Base-by-base conservation (phyloP, 2,329 filamentous ascomycete species). In the Atkinsonella hypoxylon region DNA sequence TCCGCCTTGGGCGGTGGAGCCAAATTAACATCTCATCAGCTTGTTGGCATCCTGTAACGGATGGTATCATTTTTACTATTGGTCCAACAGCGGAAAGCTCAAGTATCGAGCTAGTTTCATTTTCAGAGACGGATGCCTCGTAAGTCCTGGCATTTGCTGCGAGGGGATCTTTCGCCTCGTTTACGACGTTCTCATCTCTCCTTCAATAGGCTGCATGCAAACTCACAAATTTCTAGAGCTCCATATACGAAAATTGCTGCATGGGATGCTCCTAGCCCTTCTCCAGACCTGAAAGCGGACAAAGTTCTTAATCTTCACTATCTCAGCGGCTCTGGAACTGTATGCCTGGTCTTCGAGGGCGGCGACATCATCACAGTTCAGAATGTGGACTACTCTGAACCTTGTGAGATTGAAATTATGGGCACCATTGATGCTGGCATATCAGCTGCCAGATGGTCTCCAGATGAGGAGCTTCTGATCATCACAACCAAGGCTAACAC, bases 391-490 rank as follows among this genome's bases (percentile, higher is more conserved):
- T 58, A 58, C 26, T 61, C 58, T 45, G 58, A 55, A 20, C 81
- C 77, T 53, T 81, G 87, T 64, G 82, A 87, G 58, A 89, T 98
- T 58, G 93, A 97, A 67, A 97, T 98, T 58, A 82, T 97, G 56
- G 93, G 93, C 43, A 94, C 89, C 34, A 87, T 98, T 38, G 89
- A 96, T 68, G 86, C 85, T 52, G 93, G 91, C 22, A 95, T 98
- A 59, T 80, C 83, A 22, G 89, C 89, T 15, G 91, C 90, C 15
- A 79, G 81, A 57, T 98, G 93, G 93, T 95, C 91, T 39, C 90
- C 90, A 2, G 93, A 98, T 62, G 91, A 96, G 62, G 91, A 97
- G 64, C 75, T 97, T 17, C 72, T 98, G 43, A 82, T 86, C 50
- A 81, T 98, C 55, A 81, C 85, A 49, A 97, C 93, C 17, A 82